Percentiles rank a stretch among this genome's conserved stretches.
Conservation (phyloP, 352 stramenopile genomes). For the Globisporangium takayamanum region DNA sequence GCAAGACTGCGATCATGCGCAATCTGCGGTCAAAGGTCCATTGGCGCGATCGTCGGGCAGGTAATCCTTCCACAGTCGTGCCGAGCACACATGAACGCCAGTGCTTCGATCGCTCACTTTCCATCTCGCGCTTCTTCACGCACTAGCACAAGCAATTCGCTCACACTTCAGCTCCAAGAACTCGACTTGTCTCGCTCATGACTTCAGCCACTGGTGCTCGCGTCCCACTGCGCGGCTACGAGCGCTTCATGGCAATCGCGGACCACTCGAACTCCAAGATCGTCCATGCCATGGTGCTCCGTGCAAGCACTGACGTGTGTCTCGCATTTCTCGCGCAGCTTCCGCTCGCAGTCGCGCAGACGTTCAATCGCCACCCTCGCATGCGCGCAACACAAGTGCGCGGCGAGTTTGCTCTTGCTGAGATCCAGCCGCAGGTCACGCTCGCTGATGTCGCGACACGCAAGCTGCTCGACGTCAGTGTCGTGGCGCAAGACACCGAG, state of each 20-base stretch:
- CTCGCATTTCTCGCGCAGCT: conserved; percentile 22
- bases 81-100: too few relatives aligned
- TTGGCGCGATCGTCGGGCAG: too few relatives aligned
- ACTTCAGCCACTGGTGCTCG: too few relatives aligned
- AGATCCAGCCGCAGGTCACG: conserved; percentile 30
- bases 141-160: too few relatives aligned
- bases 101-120: too few relatives aligned
- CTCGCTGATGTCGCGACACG: conserved; percentile 17
- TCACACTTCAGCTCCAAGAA: too few relatives aligned
- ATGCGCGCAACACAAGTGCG: conserved; percentile 32
- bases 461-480: neutral
- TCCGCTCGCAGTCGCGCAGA: conserved; percentile 19
- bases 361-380: conserved; percentile 38
- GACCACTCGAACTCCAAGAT: conserved; percentile 16
- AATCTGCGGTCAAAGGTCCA: too few relatives aligned
- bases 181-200: too few relatives aligned
- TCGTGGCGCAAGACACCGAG: too few relatives aligned
- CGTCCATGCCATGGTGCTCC: conserved; percentile 22
- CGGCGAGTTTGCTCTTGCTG: conserved; percentile 25
- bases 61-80: too few relatives aligned
- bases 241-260: conserved; percentile 28
- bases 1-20: too few relatives aligned
- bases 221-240: conserved; percentile 22
- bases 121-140: too few relatives aligned
- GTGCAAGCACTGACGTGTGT: conserved; percentile 10